These are phyloP conservation scores for Mycena vitilis DNA, from an alignment of 768 basidiomycete genomes.

Conservation along the genomic window DNA sequence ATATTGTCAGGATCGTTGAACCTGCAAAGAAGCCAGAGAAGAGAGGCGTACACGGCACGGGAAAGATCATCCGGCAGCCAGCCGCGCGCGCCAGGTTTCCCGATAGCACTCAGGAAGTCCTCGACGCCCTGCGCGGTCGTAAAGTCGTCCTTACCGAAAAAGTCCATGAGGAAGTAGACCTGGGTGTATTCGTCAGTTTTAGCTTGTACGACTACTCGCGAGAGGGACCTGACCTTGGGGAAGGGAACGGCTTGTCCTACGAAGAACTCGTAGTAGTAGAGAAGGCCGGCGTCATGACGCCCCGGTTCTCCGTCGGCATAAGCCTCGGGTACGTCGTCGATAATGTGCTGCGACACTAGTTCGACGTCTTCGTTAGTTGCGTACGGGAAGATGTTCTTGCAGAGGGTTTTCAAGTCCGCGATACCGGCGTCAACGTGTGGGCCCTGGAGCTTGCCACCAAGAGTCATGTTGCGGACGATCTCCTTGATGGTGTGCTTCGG, in stretches of 20 bases:
- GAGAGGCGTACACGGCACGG: conserved; percentile 29
- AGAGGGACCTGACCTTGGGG: conserved; percentile 13
- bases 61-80: conserved; percentile 33
- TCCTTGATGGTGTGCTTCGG: conserved; percentile 32
- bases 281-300: conserved; percentile 25
- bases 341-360: conserved; percentile 19
- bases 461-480: conserved; percentile 35
- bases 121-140: conserved; percentile 24
- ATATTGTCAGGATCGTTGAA: background rate
- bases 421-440: conserved; percentile 29
- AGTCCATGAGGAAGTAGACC: conserved; percentile 29
- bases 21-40: background rate
- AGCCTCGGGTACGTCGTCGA: conserved; percentile 23
- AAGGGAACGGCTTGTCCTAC: conserved; percentile 14
- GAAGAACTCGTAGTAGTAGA: conserved; percentile 21
- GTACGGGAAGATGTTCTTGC: conserved; percentile 35
- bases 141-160: conserved; percentile 19
- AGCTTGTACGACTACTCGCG: background rate
- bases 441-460: conserved; percentile 32
- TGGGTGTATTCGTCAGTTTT: background rate
- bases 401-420: conserved; percentile 32
- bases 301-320: conserved; percentile 21
- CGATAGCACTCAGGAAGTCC: conserved; percentile 32
- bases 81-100: conserved; percentile 33
- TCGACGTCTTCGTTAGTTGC: conserved; percentile 27